Conservation (phyloP, 331 rosid species). For the Acacia concinna region DNA sequence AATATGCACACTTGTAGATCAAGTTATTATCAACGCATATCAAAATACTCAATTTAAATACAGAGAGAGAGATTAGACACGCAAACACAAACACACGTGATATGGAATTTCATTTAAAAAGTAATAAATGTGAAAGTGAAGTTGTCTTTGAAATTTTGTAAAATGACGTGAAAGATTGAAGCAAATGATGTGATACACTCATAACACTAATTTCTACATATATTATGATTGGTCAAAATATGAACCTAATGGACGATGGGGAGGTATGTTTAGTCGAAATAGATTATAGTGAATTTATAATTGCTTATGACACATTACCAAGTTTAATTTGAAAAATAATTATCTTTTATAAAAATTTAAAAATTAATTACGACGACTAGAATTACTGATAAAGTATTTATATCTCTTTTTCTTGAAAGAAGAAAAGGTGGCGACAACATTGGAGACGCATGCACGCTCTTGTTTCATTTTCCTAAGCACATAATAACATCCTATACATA, state of each 20-base stretch:
- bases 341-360: too few species aligned
- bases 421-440: constrained; percentile 32
- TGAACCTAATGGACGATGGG: not conserved
- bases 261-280: not conserved
- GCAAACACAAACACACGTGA: not conserved
- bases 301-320: not conserved
- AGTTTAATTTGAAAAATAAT: not conserved
- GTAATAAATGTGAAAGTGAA: not conserved
- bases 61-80: not conserved
- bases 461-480: constrained; percentile 39
- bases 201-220: not conserved
- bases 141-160: not conserved
- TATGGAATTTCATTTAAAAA: not conserved
- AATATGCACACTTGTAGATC: not conserved
- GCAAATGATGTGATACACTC: not conserved
- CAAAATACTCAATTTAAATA: not conserved
- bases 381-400: not conserved
- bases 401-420: not conserved
- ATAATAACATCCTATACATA: constrained; percentile 11
- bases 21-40: not conserved
- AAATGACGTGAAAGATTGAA: not conserved
- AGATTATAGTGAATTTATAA: not conserved
- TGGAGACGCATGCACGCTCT: constrained; percentile 40
- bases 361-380: not conserved
- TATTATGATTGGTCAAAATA: not conserved